Base-by-base conservation (phyloP, 371 early-diverging fungal species). In the Blakeslea trispora region DNA sequence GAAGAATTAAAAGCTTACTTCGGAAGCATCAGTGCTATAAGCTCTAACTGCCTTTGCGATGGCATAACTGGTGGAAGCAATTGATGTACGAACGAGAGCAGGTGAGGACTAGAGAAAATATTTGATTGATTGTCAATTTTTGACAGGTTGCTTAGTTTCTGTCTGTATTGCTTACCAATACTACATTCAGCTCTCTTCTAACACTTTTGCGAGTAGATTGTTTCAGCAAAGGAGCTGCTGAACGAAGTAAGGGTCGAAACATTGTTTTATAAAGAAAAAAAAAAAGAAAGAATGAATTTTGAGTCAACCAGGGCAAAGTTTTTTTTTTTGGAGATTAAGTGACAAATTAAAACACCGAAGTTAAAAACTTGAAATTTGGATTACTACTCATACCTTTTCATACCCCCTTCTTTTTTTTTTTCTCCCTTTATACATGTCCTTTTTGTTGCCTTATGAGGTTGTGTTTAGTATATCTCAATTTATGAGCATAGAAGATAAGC, bases 211-310 rank as follows among this genome's bases (percentile, higher is more conserved):
- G 32, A 35, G 59, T 44, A 49, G 57, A 41, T 35, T 64, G 57
- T 40, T 62, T 61, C 14, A 71, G 23, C 39, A 55, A 58, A 42
- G 68, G 50, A 23, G 61, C 43, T 1, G 64, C 54, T 15, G 71
- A 55, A 7, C 62, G 62, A 45, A 59, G 31, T 39, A 66, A 17
- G 44, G 63, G 66, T 43, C 55, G 49, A 14, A 71, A 55, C 71
- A 71, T 28, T 71, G 40, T 14, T 13, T 13, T 1, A 2, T n/a
- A 14, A 50, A 28, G 47, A 52, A 39, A 50, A 44, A 32, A 43
- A 43, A 34, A 49, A 34, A 31, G 34, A 43, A 22, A 40, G 21
- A 23, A 40, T 37, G 11, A 28, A 3, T 28, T 28, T n/a, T n/a
- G n/a, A n/a, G 28, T 28, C 28, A 28, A 28, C 28, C 28, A 28